Evolutionary conservation across 768 basidiomycete genomes (phyloP).

Genomic region (Amanita polypyramis): DNA sequence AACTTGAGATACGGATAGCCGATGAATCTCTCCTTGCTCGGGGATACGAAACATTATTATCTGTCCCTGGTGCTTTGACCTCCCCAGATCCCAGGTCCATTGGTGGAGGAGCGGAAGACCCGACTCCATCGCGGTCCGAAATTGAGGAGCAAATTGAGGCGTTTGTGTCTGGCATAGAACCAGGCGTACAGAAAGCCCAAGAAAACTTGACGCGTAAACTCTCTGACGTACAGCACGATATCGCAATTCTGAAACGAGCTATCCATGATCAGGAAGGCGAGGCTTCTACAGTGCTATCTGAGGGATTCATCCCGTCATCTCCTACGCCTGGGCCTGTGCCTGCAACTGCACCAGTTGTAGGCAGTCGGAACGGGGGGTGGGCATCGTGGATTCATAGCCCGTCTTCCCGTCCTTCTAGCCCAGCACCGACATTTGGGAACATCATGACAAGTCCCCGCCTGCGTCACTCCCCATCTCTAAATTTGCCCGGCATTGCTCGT

Average conservation of each 20-base stretch:
- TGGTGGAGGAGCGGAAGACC: constrained; percentile 3
- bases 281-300: constrained; percentile 7
- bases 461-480: constrained; percentile 36
- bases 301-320: not conserved
- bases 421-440: constrained; percentile 54
- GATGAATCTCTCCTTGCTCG: constrained; percentile 58
- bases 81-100: not conserved
- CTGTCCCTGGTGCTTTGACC: constrained; percentile 39
- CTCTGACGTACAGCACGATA: constrained; percentile 68
- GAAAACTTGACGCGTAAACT: constrained; percentile 47
- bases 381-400: constrained; percentile 41
- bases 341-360: constrained; percentile 6
- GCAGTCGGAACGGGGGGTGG: constrained; percentile 32
- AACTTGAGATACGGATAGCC: constrained; percentile 67
- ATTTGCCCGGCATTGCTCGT: constrained; percentile 11
- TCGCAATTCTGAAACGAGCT: constrained; percentile 53
- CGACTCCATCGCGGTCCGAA: constrained; percentile 20
- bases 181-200: constrained; percentile 32
- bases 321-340: constrained; percentile 11
- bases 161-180: constrained; percentile 47
- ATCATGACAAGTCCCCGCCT: constrained; percentile 59
- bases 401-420: constrained; percentile 29
- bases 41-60: constrained; percentile 62
- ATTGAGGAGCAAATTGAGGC: constrained; percentile 40
- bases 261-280: constrained; percentile 33